Percentiles rank a stretch among this genome's conserved stretches.
Conservation (phyloP, 2,329 filamentous ascomycete species). For the Pseudopithomyces maydicus region DNA sequence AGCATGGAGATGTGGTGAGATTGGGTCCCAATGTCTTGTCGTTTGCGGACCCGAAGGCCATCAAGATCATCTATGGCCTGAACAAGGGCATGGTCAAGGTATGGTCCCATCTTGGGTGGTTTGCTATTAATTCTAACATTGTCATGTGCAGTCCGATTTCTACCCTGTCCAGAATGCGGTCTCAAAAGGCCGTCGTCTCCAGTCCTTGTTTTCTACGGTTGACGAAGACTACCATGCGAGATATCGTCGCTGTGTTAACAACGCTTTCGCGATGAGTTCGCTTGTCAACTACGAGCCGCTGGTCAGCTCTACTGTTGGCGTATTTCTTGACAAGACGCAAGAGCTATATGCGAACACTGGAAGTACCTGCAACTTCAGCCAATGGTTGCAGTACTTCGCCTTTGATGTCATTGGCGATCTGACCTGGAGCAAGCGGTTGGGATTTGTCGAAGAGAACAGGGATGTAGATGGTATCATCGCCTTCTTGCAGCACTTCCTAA, state of each 20-base stretch:
- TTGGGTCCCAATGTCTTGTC: constrained; percentile 76
- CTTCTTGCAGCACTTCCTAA: constrained; percentile 68
- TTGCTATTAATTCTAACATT: constrained; percentile 5
- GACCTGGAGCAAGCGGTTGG: constrained; percentile 75
- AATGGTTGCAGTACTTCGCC: constrained; percentile 80
- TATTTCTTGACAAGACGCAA: constrained; percentile 65
- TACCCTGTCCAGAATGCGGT: constrained; percentile 79
- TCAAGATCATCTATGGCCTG: constrained; percentile 79
- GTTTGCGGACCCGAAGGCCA: constrained; percentile 73
- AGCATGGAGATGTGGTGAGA: constrained; percentile 75
- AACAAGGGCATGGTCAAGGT: constrained; percentile 84
- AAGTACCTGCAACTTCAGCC: constrained; percentile 65
- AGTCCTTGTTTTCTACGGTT: constrained; percentile 76
- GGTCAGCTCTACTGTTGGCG: constrained; percentile 73
- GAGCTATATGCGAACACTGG: constrained; percentile 49
- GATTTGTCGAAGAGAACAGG: constrained; percentile 74
- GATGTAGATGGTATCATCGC: constrained; percentile 76
- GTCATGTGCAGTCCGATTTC: constrained; percentile 69
- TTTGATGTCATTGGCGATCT: constrained; percentile 82
- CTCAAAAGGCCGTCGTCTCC: constrained; percentile 68
- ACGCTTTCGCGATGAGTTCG: constrained; percentile 77
- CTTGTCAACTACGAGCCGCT: constrained; percentile 80
- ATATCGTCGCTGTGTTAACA: constrained; percentile 76
- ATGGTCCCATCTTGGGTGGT: constrained; percentile 15
- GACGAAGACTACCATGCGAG: constrained; percentile 77